Conservation (phyloP, 805 yeast species). For the Metschnikowia proteae region DNA sequence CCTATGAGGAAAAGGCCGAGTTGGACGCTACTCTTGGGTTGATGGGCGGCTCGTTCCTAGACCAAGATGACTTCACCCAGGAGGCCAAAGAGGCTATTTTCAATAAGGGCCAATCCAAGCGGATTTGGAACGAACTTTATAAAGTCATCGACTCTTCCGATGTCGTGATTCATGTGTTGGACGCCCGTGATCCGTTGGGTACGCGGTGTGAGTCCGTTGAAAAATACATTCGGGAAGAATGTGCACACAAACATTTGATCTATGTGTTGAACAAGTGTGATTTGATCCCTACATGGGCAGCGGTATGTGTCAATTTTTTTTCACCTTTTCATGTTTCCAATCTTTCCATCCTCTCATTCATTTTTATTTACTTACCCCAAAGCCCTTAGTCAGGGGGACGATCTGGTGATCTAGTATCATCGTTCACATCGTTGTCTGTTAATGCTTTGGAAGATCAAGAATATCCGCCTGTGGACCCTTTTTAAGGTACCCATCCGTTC, state of each 20-base stretch:
- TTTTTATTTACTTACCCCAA: conserved; percentile 48
- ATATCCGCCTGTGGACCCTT: conserved; percentile 50
- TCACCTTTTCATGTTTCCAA: neutral
- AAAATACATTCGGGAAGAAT: conserved; percentile 86
- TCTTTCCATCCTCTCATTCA: neutral
- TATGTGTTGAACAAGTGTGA: conserved; percentile 96
- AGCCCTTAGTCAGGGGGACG: conserved; percentile 78
- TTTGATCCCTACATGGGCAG: conserved; percentile 98
- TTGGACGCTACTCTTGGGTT: conserved; percentile 71
- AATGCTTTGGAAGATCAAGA: conserved; percentile 92
- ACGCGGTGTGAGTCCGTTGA: conserved; percentile 93
- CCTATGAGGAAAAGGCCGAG: conserved; percentile 72
- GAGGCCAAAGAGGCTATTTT: conserved; percentile 95
- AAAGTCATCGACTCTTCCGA: conserved; percentile 97
- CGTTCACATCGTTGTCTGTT: conserved; percentile 69
- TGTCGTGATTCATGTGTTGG: conserved; percentile 92
- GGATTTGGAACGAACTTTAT: conserved; percentile 97
- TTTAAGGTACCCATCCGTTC: conserved; percentile 40
- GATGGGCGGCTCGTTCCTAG: conserved; percentile 61
- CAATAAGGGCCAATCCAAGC: conserved; percentile 94
- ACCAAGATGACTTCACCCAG: conserved; percentile 77
- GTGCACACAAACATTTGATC: conserved; percentile 93
- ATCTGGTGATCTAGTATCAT: conserved; percentile 34
- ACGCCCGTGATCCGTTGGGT: conserved; percentile 96
- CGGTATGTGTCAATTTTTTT: conserved; percentile 63